Base-by-base conservation (phyloP, 345 rosid genomes). In the Citrus unshiu region DNA sequence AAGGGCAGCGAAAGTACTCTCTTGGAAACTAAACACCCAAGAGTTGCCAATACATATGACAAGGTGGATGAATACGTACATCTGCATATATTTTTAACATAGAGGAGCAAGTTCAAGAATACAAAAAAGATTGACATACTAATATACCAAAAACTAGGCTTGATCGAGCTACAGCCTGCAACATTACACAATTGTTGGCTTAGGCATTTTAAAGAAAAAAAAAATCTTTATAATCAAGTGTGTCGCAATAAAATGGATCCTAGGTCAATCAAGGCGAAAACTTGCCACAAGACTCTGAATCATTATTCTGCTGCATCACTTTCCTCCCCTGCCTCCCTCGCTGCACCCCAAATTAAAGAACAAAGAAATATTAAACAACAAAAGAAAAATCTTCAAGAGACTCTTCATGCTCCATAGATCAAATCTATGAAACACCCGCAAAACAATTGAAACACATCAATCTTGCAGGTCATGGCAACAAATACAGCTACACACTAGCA, bases 301-400 rank as follows among this genome's bases (percentile, higher is more conserved):
- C 73, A 73, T 82, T 83, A 73, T 25, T 80, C 78, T 14, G 51
- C 54, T 58, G 77, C 59, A 81, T 68, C 72, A n/a, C 32, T 43
- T 21, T 43, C 79, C 72, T 78, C 81, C 18, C 77, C 77, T n/a
- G 79, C 62, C 73, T 37, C 85, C 30, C 68, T 58, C 27, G 61
- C 84, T 70, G 78, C 54, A 51, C 54, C 54, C 65, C 66, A 77
- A 46, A 46, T 27, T 62, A 18, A 10, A 51, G 58, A 29, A 43
- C 39, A 37, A 46, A 32, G 35, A 56, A 56, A 4, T 21, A 49
- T 64, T 64, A 75, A 46, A 51, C 62, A 43, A 63, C 34, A 49
- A 18, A n/a, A 12, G n/a, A 24, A 25, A 71, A 6, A 19, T 14
- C 39, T 64, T 71, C 29, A 75, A 43, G 16, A 70, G 3, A 12